Evolutionary conservation across 768 basidiomycete genomes (phyloP).

Genomic region (Amanita pallidorosea): DNA sequence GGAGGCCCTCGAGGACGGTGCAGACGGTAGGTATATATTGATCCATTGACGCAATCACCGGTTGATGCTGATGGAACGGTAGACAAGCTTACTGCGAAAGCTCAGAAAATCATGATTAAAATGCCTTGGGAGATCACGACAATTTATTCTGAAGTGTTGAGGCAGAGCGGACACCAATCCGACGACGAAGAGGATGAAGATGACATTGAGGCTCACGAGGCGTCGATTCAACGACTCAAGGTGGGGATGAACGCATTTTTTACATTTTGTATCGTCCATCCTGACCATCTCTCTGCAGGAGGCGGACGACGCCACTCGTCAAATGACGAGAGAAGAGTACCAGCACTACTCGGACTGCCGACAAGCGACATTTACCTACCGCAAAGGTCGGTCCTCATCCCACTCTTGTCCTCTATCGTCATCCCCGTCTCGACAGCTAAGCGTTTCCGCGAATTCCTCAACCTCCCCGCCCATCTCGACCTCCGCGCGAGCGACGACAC

Average conservation of each 20-base stretch:
- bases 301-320: conserved; percentile 88
- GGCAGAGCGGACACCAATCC: conserved; percentile 66
- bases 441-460: conserved; percentile 91
- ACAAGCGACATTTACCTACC: conserved; percentile 93
- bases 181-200: conserved; percentile 96
- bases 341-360: conserved; percentile 95
- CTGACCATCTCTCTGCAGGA: conserved; percentile 36
- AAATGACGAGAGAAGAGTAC: conserved; percentile 96
- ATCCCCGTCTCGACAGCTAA: conserved; percentile 45
- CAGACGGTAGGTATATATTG: conserved; percentile 43
- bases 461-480: conserved; percentile 78
- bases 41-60: neutral
- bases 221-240: conserved; percentile 80
- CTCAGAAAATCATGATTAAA: conserved; percentile 90
- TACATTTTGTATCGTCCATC: neutral
- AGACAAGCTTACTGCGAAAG: conserved; percentile 77
- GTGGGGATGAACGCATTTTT: conserved; percentile 21
- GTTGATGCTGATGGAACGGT: neutral
- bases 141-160: conserved; percentile 81
- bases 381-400: conserved; percentile 59
- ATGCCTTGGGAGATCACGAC: conserved; percentile 94
- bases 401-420: neutral
- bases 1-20: conserved; percentile 74
- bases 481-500: conserved; percentile 90
- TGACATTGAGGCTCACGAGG: conserved; percentile 91